phyloP scores from a whole-genome alignment of 306 rosid species.

The Phaseolus lunatus region DNA sequence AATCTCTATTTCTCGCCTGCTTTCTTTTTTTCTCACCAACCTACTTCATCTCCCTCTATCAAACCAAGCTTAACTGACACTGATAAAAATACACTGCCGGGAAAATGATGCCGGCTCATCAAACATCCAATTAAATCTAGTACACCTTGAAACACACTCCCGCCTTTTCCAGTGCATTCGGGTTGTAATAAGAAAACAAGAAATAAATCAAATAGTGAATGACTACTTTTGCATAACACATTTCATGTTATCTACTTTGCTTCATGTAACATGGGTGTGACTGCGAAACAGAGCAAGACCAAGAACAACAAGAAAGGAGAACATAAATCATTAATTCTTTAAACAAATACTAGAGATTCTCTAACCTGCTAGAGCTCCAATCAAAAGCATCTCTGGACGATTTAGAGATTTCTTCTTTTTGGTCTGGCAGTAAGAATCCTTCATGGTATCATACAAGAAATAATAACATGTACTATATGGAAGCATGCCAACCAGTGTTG shows the following conservation, averaged over 20 bases:
- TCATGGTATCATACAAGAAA: slow-evolving; percentile 93
- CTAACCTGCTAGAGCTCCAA: slow-evolving; percentile 94
- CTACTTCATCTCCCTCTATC: too few species aligned
- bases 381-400: slow-evolving; percentile 85
- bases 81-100: not conserved
- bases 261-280: slow-evolving; percentile 11
- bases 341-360: slow-evolving; percentile 22
- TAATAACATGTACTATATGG: slow-evolving; percentile 97
- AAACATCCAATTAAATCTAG: slow-evolving; percentile 5
- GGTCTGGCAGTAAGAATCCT: slow-evolving; percentile 74
- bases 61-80: not conserved
- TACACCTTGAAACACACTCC: not conserved
- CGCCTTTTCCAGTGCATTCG: not conserved
- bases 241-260: slow-evolving; percentile 13
- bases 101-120: not conserved
- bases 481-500: slow-evolving; percentile 94
- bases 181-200: slow-evolving; percentile 22
- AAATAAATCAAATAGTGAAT: slow-evolving; percentile 20
- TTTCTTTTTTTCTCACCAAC: too few species aligned
- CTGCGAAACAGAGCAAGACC: slow-evolving; percentile 14
- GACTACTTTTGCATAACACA: not conserved
- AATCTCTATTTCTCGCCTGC: too few species aligned
- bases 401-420: slow-evolving; percentile 74
- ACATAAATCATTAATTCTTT: slow-evolving; percentile 3
- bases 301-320: slow-evolving; percentile 13